phyloP scores from a whole-genome alignment of 2,329 filamentous ascomycete genomes.

The Hypoxylon sp. region DNA sequence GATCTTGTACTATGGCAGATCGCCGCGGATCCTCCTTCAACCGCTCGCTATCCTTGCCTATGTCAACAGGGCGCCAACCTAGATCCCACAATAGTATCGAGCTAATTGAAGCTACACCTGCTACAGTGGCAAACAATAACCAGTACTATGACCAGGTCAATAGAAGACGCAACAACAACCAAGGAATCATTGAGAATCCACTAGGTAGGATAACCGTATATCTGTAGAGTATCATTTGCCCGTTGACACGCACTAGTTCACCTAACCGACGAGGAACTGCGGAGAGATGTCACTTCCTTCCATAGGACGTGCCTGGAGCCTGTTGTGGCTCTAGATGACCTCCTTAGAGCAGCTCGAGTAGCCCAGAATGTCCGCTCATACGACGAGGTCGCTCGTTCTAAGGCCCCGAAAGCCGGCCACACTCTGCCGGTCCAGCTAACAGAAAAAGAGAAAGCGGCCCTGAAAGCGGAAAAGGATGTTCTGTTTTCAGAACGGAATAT shows the following conservation, averaged over 20 bases:
- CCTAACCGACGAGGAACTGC: slow-evolving; percentile 57
- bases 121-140: slow-evolving; percentile 34
- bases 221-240: neutral
- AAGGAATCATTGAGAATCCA: slow-evolving; percentile 58
- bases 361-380: slow-evolving; percentile 60
- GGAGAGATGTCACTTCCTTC: slow-evolving; percentile 57
- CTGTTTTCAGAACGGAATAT: slow-evolving; percentile 60
- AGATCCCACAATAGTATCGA: slow-evolving; percentile 32
- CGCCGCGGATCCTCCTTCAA: slow-evolving; percentile 19
- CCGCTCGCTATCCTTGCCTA: slow-evolving; percentile 9
- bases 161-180: slow-evolving; percentile 54
- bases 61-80: slow-evolving; percentile 14
- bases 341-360: slow-evolving; percentile 60
- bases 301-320: slow-evolving; percentile 49
- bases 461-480: slow-evolving; percentile 58
- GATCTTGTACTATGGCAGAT: slow-evolving; percentile 34
- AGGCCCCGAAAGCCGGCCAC: slow-evolving; percentile 41
- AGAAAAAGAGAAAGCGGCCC: slow-evolving; percentile 56
- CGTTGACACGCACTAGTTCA: slow-evolving; percentile 52
- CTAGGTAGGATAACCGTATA: slow-evolving; percentile 46
- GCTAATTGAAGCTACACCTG: slow-evolving; percentile 14
- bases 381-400: slow-evolving; percentile 56
- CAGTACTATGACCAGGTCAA: slow-evolving; percentile 47
- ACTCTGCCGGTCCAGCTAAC: slow-evolving; percentile 55
- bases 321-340: slow-evolving; percentile 49